Conservation (phyloP, 306 rosid genomes). For the Geum urbanum region DNA sequence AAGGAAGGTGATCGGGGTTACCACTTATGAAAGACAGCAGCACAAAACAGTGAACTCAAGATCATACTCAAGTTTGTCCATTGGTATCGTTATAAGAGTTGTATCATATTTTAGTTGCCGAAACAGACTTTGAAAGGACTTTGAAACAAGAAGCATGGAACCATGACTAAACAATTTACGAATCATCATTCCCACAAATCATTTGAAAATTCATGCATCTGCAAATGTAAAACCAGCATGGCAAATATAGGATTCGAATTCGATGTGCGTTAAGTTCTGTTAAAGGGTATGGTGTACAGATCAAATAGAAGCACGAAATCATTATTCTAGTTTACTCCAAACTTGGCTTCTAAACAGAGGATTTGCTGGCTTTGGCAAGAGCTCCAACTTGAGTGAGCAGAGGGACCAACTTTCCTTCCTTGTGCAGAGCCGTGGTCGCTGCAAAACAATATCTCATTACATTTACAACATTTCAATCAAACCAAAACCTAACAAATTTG, state of each 20-base stretch:
- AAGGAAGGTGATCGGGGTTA: not conserved
- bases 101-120: not conserved
- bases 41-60: too few relatives aligned
- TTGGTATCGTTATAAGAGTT: not conserved
- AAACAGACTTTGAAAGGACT: not conserved
- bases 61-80: not conserved
- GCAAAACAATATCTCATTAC: constrained; percentile 18
- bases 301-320: not conserved
- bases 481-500: not conserved
- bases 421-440: constrained; percentile 56
- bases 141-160: not conserved
- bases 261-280: not conserved
- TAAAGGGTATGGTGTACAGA: not conserved
- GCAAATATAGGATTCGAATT: constrained; percentile 6
- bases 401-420: constrained; percentile 63
- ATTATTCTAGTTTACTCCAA: not conserved
- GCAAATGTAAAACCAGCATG: not conserved
- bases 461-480: not conserved
- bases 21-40: too few relatives aligned
- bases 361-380: constrained; percentile 9
- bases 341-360: constrained; percentile 29
- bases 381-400: constrained; percentile 68
- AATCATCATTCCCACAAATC: not conserved
- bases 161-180: not conserved
- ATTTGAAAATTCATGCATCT: not conserved